Evolutionary conservation across 2,329 filamentous ascomycete species (phyloP), one percentile per base, ranked within the genome.

Genomic region (Simplicillium aogashimaense): DNA sequence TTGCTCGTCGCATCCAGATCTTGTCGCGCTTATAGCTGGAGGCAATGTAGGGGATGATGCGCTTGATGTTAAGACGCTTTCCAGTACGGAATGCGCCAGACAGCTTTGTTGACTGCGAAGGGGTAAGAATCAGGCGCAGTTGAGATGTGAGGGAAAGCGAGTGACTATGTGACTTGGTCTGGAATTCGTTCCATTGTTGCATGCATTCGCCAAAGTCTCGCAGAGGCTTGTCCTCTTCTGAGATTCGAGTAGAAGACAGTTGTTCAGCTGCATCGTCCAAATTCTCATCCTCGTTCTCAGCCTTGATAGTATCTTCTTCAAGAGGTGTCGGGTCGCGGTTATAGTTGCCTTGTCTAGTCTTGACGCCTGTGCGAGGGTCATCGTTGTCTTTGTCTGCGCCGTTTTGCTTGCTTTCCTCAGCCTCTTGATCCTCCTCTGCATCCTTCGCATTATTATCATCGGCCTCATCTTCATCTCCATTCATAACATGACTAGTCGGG

Each of bases 1-100:
- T 80, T 29, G 79, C 83, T 41, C 94, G 81, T 12, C 94, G 84
- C 83, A 98, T 94, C 92, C 92, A 99, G 64, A 99, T 99, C 72
- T 98, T 98, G 75, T 99, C 92, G 45, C 92, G 86, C 71, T 95
- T 97, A 74, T 95, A 98, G 57, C 85, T 83, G 1, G 89, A 97
- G 1, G 94, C 92, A 51, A 99, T 97, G 66, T 98, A 99, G 0
- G 94, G 92, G 53, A 99, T 98, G 64, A 99, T 98, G 51, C 90
- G 87, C 65, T 97, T 97, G 69, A 99, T 95, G 64, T 97, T 98
- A 52, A 99, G 86, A 1, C 92, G 83, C 61, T 99, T 98, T 47
- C 92, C 92, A 0, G 92, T 98, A 50, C 92, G 86, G 74, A 94
- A 97, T 50, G 94, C 88, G 34, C 92, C 92, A 2, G 90, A 89